Conservation (phyloP, 2,329 filamentous ascomycete genomes). For the Albifimbria verrucaria region DNA sequence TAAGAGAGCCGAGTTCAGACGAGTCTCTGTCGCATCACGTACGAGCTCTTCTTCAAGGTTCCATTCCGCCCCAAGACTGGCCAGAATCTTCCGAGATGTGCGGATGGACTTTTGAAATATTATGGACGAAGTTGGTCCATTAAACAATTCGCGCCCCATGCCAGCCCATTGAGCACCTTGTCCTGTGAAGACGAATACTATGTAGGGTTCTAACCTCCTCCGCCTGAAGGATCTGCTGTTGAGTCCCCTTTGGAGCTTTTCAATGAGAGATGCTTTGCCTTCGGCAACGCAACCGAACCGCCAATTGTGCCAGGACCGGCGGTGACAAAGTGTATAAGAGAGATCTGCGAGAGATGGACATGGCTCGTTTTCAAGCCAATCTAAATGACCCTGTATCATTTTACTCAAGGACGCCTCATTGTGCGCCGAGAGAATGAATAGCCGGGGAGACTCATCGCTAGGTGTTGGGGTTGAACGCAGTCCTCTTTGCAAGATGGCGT, state of each 20-base stretch:
- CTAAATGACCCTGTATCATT: neutral
- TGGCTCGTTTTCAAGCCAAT: neutral
- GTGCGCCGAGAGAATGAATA: neutral
- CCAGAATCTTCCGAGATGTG: neutral
- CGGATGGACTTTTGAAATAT: neutral
- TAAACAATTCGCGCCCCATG: conserved; percentile 26
- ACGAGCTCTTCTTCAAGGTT: neutral
- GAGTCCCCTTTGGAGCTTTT: too few species aligned
- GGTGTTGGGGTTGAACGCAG: neutral
- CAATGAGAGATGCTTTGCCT: neutral
- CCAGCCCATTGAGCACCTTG: conserved; percentile 25
- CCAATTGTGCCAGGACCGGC: neutral
- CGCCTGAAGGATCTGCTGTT: too few species aligned
- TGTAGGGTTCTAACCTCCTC: too few species aligned
- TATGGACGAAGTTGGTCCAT: conserved; percentile 15
- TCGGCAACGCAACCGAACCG: neutral
- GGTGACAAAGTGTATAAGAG: neutral
- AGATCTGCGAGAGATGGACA: neutral
- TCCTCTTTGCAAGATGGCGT: conserved; percentile 33
- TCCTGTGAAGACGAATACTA: conserved; percentile 27
- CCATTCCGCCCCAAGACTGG: neutral
- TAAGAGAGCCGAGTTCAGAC: conserved; percentile 12
- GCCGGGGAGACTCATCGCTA: neutral
- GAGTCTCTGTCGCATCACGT: neutral
- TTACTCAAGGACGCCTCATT: neutral